Conservation (phyloP, 306 rosid species). For the Dryas alaskensis region DNA sequence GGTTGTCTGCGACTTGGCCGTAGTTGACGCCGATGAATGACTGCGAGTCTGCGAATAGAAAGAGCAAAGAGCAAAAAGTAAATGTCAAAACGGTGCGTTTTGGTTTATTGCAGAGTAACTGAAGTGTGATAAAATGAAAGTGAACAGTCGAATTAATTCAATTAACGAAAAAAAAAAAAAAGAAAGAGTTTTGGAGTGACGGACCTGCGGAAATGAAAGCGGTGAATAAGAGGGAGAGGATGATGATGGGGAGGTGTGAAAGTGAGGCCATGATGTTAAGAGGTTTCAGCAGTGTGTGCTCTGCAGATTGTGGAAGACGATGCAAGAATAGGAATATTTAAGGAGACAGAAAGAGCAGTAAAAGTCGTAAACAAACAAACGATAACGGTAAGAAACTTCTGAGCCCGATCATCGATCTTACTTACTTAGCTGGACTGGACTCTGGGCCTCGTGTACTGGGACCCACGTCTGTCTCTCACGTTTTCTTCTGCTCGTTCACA, state of each 20-base stretch:
- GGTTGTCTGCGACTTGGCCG: constrained; percentile 74
- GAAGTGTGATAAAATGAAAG: not conserved
- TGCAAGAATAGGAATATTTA: not conserved
- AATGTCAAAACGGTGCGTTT: not conserved
- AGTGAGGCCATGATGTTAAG: constrained; percentile 38
- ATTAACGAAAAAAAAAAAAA: not conserved
- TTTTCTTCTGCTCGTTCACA: too few species aligned
- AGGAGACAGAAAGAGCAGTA: too few species aligned
- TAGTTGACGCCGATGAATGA: constrained; percentile 85
- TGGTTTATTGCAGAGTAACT: not conserved
- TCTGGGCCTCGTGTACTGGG: too few species aligned
- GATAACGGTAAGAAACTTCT: not conserved
- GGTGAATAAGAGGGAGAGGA: constrained; percentile 35
- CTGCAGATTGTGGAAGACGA: not conserved
- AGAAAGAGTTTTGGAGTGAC: constrained; percentile 1
- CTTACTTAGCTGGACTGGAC: not conserved
- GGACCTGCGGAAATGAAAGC: constrained; percentile 45
- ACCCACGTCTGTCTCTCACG: too few species aligned
- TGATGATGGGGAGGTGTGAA: constrained; percentile 20
- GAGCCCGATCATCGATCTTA: not conserved
- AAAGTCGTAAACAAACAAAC: not conserved
- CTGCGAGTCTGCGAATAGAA: constrained; percentile 57
- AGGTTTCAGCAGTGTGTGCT: not conserved
- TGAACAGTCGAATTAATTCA: not conserved
- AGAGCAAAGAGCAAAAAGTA: not conserved